Conservation (phyloP, 371 early-diverging fungal species). For the Circinella umbellata region DNA sequence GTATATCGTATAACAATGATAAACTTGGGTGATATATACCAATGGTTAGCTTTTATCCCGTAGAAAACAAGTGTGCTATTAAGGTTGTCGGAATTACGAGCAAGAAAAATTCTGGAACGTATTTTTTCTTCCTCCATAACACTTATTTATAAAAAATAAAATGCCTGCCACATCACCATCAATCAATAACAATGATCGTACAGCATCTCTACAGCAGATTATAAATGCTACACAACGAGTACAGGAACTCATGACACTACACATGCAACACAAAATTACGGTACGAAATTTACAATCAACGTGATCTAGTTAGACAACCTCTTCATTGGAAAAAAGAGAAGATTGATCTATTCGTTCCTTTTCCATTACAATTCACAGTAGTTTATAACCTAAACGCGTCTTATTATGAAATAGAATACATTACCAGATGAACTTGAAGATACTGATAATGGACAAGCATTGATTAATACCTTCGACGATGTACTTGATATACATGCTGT, state of each 20-base stretch:
- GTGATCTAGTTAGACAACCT: too few relatives aligned
- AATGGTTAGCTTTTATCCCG: too few relatives aligned
- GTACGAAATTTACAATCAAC: not conserved
- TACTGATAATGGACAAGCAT: slow-evolving; percentile 17
- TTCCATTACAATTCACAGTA: too few relatives aligned
- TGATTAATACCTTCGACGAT: slow-evolving; percentile 23
- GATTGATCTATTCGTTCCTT: too few relatives aligned
- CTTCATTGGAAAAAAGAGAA: too few relatives aligned
- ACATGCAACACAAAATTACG: not conserved
- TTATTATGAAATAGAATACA: not conserved
- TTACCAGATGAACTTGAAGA: not conserved
- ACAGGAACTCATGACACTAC: slow-evolving; percentile 1
- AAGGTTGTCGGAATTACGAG: too few relatives aligned
- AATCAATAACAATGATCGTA: not conserved
- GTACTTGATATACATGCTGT: slow-evolving; percentile 36
- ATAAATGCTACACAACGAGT: not conserved
- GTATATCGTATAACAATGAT: too few relatives aligned
- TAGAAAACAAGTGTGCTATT: too few relatives aligned
- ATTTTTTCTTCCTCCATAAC: too few relatives aligned
- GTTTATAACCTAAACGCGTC: too few relatives aligned
- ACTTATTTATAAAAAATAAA: not conserved
- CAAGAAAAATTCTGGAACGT: too few relatives aligned
- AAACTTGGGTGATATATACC: too few relatives aligned
- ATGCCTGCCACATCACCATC: not conserved
- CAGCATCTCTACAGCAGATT: not conserved